Evolutionary conservation across 2,329 filamentous ascomycete genomes (phyloP).

Genomic region (Cadophora gregata): DNA sequence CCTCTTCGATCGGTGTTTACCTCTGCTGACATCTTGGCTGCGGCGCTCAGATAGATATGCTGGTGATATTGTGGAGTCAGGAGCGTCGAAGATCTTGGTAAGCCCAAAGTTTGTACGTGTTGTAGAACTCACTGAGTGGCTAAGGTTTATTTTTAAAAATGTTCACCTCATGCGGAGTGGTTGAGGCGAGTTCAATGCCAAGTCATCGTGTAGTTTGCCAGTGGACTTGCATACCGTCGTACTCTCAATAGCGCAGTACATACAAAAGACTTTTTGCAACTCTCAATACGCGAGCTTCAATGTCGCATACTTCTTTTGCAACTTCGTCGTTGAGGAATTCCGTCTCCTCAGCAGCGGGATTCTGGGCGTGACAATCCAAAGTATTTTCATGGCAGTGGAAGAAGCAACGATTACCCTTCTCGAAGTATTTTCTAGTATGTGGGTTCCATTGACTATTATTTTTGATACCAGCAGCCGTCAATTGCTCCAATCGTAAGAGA

Average conservation of each 20-base stretch:
- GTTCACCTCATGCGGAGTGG: too few species aligned
- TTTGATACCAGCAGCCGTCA: neutral
- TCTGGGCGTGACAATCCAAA: neutral
- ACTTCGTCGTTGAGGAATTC: neutral
- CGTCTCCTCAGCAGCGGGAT: neutral
- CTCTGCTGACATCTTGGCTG: neutral
- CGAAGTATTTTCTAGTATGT: neutral
- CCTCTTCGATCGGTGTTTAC: neutral
- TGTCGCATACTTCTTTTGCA: neutral
- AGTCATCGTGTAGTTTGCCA: too few species aligned
- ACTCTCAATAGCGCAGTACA: neutral
- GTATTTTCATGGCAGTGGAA: neutral
- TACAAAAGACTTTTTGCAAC: neutral
- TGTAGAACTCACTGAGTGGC: neutral
- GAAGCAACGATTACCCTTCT: neutral
- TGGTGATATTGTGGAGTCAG: neutral
- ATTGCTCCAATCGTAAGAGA: neutral
- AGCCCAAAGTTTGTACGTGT: neutral
- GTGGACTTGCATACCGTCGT: too few species aligned
- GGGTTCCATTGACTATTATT: neutral
- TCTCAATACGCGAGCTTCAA: too few species aligned
- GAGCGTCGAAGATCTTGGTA: neutral
- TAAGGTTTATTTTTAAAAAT: too few species aligned
- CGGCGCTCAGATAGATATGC: neutral
- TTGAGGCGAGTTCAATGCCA: too few species aligned